These are phyloP conservation scores for Citrus cavaleriei DNA, from an alignment of 345 rosid species.

Conservation along the genomic window DNA sequence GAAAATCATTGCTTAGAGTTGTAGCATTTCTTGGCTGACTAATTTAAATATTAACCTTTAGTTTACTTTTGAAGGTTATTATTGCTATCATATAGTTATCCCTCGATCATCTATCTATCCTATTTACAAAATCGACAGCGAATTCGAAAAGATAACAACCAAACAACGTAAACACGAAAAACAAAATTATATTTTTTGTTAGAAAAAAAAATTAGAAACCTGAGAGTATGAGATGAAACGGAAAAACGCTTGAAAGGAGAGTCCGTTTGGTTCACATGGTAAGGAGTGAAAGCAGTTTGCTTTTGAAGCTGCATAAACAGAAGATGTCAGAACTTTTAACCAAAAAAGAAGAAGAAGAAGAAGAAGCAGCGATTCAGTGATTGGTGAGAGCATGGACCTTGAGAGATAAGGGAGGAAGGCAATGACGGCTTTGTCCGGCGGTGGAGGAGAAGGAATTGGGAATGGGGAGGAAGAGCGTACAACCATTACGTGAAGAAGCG, in stretches of 20 bases:
- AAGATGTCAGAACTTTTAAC: neutral
- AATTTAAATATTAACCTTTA: neutral
- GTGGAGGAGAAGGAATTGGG: slow-evolving; percentile 1
- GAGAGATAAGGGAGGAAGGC: slow-evolving; percentile 25
- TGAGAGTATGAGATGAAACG: slow-evolving; percentile 35
- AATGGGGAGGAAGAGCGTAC: slow-evolving; percentile 14
- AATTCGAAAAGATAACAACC: neutral
- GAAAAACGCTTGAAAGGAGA: slow-evolving; percentile 36
- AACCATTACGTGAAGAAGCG: slow-evolving; percentile 37
- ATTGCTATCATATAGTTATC: neutral
- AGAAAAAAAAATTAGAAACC: slow-evolving; percentile 22
- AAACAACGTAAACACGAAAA: neutral
- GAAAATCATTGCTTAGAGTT: neutral
- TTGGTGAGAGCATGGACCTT: slow-evolving; percentile 27
- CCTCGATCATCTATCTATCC: neutral
- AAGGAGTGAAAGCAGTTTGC: slow-evolving; percentile 28
- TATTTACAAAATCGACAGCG: neutral
- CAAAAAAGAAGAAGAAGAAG: too few species aligned
- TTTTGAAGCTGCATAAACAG: slow-evolving; percentile 26
- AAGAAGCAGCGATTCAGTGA: neutral
- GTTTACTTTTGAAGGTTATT: neutral
- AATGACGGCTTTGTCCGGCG: slow-evolving; percentile 12
- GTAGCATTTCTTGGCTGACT: neutral
- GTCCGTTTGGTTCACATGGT: slow-evolving; percentile 18
- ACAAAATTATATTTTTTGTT: neutral